Evolutionary conservation across 2,329 filamentous ascomycete species (phyloP).

Genomic region (Lasiodiplodia sp.): DNA sequence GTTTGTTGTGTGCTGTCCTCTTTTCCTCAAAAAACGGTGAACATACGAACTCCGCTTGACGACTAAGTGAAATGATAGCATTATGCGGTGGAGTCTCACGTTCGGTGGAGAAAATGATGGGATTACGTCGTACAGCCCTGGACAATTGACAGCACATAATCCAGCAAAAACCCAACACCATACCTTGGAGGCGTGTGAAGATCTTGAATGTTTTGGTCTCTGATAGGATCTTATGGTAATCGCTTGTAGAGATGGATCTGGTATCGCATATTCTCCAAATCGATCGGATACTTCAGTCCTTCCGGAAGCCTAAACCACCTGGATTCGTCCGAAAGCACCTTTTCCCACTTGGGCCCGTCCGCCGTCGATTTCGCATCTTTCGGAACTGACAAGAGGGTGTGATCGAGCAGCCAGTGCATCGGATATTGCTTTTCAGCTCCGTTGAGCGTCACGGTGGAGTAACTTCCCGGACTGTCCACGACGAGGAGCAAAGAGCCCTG

Average conservation of each 20-base stretch:
- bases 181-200: not conserved
- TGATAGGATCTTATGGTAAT: not conserved
- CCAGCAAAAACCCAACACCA: too few species aligned
- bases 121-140: not conserved
- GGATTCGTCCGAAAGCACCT: slow-evolving; percentile 77
- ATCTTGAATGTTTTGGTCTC: not conserved
- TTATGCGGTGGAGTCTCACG: not conserved
- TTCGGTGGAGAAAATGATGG: not conserved
- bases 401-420: slow-evolving; percentile 91
- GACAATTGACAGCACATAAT: not conserved
- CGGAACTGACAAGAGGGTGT: slow-evolving; percentile 68
- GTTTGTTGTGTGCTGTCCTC: not conserved
- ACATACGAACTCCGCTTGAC: not conserved
- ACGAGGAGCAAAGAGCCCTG: slow-evolving; percentile 77
- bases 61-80: not conserved
- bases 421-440: slow-evolving; percentile 73
- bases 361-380: slow-evolving; percentile 25
- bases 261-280: slow-evolving; percentile 93
- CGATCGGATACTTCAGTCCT: slow-evolving; percentile 78
- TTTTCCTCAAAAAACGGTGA: not conserved
- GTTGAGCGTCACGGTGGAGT: slow-evolving; percentile 77
- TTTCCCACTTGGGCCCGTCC: slow-evolving; percentile 66
- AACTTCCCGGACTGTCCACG: slow-evolving; percentile 91
- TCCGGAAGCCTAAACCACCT: slow-evolving; percentile 78
- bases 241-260: slow-evolving; percentile 81